Evolutionary conservation across 2,329 filamentous ascomycete species (phyloP).

Genomic region (Sordariomycetes sp.): DNA sequence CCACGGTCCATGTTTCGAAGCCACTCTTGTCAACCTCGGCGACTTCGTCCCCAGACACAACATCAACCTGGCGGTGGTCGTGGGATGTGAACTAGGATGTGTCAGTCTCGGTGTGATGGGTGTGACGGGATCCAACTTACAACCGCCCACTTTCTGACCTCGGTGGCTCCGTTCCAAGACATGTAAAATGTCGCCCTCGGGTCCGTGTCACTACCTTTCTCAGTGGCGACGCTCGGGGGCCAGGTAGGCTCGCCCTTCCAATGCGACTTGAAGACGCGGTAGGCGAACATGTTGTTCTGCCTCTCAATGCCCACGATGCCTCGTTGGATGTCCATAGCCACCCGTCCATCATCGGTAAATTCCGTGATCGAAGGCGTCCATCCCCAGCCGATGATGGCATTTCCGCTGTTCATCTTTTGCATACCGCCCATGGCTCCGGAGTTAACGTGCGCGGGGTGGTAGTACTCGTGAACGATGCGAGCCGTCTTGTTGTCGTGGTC

Average conservation of each 20-base stretch:
- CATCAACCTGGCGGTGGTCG: no score
- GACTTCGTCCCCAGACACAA: no score
- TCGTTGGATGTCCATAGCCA: conserved; percentile 15
- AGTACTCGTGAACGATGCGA: conserved; percentile 17
- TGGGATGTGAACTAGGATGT: no score
- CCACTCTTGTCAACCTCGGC: conserved; percentile 13
- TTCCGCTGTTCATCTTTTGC: conserved; percentile 15
- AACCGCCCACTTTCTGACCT: conserved; percentile 16
- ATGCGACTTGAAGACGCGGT: conserved; percentile 15
- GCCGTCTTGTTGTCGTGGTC: conserved; percentile 17
- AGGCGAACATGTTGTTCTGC: conserved; percentile 15
- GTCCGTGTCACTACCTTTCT: conserved; percentile 14
- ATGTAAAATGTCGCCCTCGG: conserved; percentile 16
- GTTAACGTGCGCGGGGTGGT: conserved; percentile 14
- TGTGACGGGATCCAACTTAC: no score
- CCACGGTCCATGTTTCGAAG: conserved; percentile 14
- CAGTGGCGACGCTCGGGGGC: conserved; percentile 16
- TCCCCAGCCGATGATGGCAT: conserved; percentile 17
- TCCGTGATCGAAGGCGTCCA: conserved; percentile 16
- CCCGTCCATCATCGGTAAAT: conserved; percentile 13
- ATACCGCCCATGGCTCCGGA: conserved; percentile 17
- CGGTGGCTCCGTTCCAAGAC: conserved; percentile 21
- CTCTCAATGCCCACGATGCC: conserved; percentile 11
- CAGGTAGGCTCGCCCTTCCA: conserved; percentile 18
- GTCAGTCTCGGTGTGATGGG: no score